Conservation (phyloP, 768 basidiomycete genomes). For the Russula earlei region DNA sequence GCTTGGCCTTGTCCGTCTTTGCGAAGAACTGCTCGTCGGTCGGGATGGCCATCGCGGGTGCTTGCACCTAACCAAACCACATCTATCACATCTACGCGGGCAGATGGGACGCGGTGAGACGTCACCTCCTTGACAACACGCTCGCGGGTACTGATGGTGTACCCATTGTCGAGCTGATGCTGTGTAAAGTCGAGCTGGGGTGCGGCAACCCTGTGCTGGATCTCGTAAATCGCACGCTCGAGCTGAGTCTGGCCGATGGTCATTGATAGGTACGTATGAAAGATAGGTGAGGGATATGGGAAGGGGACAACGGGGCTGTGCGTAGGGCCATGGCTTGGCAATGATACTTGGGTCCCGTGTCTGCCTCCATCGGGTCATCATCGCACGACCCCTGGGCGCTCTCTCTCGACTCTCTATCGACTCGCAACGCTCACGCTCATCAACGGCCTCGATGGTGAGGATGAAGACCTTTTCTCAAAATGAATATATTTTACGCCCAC, state of each 20-base stretch:
- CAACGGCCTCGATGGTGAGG: background rate
- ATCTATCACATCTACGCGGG: background rate
- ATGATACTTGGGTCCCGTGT: slow-evolving; percentile 1
- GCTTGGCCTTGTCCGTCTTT: slow-evolving; percentile 74
- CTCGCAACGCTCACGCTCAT: background rate
- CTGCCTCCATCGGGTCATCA: background rate
- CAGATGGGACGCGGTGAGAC: slow-evolving; percentile 21
- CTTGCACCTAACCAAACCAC: slow-evolving; percentile 69
- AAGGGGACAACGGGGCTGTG: background rate
- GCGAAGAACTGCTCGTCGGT: slow-evolving; percentile 93
- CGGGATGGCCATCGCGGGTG: slow-evolving; percentile 87
- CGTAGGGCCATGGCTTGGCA: background rate
- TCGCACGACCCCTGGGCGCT: background rate
- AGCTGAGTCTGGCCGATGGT: slow-evolving; percentile 35
- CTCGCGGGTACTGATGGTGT: slow-evolving; percentile 85
- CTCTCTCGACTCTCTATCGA: background rate
- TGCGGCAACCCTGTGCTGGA: slow-evolving; percentile 39
- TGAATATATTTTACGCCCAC: slow-evolving; percentile 15
- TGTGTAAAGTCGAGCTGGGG: slow-evolving; percentile 83
- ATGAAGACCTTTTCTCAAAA: background rate
- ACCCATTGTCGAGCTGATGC: slow-evolving; percentile 88
- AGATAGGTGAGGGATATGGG: background rate
- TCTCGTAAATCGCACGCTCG: slow-evolving; percentile 59
- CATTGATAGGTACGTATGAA: background rate
- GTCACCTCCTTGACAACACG: slow-evolving; percentile 92